Base-by-base conservation (phyloP, 2,329 filamentous ascomycete genomes). In the Aspergillus cejpii region DNA sequence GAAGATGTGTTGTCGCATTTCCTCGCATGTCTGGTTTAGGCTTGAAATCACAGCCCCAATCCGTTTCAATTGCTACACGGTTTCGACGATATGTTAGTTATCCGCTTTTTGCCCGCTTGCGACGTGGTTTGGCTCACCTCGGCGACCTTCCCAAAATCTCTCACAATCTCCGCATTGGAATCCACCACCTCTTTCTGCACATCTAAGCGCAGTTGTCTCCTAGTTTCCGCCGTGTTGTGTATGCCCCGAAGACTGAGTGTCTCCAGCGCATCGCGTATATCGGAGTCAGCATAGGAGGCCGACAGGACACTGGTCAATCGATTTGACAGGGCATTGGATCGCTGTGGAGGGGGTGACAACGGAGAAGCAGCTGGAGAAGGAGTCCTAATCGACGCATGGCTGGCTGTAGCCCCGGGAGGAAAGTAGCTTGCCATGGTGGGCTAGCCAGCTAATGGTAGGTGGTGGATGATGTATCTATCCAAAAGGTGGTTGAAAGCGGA, bases 151-250 rank as follows among this genome's bases (percentile, higher is more conserved):
- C 89, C 87, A 68, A 97, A 97, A 62, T 95, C 88, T 43, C 80
- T 75, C 47, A 97, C 81, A 51, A 97, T 86, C 52, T 87, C 81
- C 39, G 86, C 89, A 79, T 97, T 96, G 68, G 85, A 89, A 53
- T 91, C 81, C 45, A 97, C 90, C 28, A 96, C 86, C 61, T 97
- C 90, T 64, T 85, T 91, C 63, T 97, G 89, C 1, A 94, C 76
- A 61, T 94, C 83, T 1, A 94, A 69, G 12, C 90, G 81, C 12
- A 97, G 70, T 47, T 87, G 83, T 5, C 91, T 81, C 41, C 92
- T 79, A 2, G 83, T 84, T 53, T 90, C 85, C 7, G 86, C 76
- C 10, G 81, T 87, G 62, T 94, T 96, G 44, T 77, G 72, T 11
- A 89, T 66, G 1, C 76, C 76, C 27, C 86, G 78, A 39, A 79